Percentiles rank a stretch among this genome's conserved stretches.
phyloP scores from a whole-genome alignment of 2,329 filamentous ascomycete species.

The Colletotrichum agaves region DNA sequence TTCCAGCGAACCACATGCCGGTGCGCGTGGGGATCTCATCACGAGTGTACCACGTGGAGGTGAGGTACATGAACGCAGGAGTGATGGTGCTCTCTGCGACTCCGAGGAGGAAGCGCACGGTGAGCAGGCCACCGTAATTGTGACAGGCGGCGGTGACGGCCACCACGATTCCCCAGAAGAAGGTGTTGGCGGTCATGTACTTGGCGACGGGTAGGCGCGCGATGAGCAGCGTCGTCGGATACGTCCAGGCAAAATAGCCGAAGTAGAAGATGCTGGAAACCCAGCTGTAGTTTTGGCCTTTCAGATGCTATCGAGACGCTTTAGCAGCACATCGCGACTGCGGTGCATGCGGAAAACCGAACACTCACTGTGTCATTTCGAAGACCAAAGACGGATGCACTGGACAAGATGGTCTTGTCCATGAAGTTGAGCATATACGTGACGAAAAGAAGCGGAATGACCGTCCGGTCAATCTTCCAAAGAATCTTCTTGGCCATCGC shows the following conservation, averaged over 20 bases:
- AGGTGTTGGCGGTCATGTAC: slow-evolving; percentile 57
- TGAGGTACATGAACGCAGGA: slow-evolving; percentile 66
- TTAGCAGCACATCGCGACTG: slow-evolving; percentile 12
- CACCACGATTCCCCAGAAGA: slow-evolving; percentile 62
- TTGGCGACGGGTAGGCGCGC: slow-evolving; percentile 59
- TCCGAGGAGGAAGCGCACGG: slow-evolving; percentile 63
- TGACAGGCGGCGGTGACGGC: slow-evolving; percentile 57
- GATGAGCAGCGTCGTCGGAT: slow-evolving; percentile 60
- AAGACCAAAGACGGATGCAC: slow-evolving; percentile 67
- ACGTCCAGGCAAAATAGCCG: slow-evolving; percentile 61
- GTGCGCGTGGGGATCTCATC: slow-evolving; percentile 65
- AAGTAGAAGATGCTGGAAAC: slow-evolving; percentile 52
- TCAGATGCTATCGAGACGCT: slow-evolving; percentile 60
- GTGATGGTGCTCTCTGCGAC: slow-evolving; percentile 65
- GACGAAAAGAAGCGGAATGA: slow-evolving; percentile 67
- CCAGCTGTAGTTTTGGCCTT: slow-evolving; percentile 66
- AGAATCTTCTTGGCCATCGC: slow-evolving; percentile 52
- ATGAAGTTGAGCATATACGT: slow-evolving; percentile 71
- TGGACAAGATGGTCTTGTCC: slow-evolving; percentile 68
- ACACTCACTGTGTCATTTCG: slow-evolving; percentile 54
- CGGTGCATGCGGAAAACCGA: neutral
- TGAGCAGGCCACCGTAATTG: slow-evolving; percentile 60
- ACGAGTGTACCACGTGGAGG: slow-evolving; percentile 66
- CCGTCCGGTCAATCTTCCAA: slow-evolving; percentile 64
- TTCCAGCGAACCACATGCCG: slow-evolving; percentile 66